Percentiles rank a stretch among this genome's conserved stretches.
Evolutionary conservation across 2,329 filamentous ascomycete genomes (phyloP).

Genomic region (Botrytis galanthina): DNA sequence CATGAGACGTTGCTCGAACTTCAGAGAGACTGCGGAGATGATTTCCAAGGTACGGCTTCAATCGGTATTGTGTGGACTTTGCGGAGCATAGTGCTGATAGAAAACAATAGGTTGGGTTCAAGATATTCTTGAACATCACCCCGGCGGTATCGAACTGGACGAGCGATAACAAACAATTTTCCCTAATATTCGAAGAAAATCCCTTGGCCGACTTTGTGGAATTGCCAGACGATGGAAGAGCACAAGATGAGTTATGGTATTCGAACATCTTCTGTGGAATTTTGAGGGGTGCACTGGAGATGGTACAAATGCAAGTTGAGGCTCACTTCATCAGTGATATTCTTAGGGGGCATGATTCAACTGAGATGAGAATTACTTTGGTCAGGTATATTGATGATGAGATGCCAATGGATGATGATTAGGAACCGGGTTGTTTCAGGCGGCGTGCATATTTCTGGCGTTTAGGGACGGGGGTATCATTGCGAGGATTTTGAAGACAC

Average conservation of each 20-base stretch:
- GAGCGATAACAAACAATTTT: conserved; percentile 94
- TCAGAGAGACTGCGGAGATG: conserved; percentile 94
- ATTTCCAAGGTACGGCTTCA: conserved; percentile 70
- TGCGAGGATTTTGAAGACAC: conserved; percentile 14
- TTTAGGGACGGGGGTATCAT: conserved; percentile 17
- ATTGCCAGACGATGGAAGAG: conserved; percentile 88
- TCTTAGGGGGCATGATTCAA: conserved; percentile 88
- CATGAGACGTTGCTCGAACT: conserved; percentile 84
- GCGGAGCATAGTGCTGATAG: background rate
- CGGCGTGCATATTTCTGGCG: conserved; percentile 5
- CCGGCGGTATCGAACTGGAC: conserved; percentile 95
- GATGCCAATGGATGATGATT: conserved; percentile 94
- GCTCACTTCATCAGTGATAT: conserved; percentile 95
- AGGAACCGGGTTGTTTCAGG: conserved; percentile 25
- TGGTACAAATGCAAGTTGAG: conserved; percentile 99
- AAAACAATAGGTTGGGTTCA: conserved; percentile 78
- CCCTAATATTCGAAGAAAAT: conserved; percentile 93
- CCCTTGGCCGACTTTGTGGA: conserved; percentile 97
- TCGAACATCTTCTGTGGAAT: conserved; percentile 96
- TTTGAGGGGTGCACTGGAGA: conserved; percentile 85
- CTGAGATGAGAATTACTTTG: conserved; percentile 92
- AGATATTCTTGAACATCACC: conserved; percentile 97
- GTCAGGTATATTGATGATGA: conserved; percentile 97
- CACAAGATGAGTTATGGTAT: conserved; percentile 97
- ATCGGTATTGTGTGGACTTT: background rate